Percentiles rank a stretch among this genome's conserved stretches.
phyloP scores from a whole-genome alignment of 805 yeast genomes.

The Peterozyma toletana region DNA sequence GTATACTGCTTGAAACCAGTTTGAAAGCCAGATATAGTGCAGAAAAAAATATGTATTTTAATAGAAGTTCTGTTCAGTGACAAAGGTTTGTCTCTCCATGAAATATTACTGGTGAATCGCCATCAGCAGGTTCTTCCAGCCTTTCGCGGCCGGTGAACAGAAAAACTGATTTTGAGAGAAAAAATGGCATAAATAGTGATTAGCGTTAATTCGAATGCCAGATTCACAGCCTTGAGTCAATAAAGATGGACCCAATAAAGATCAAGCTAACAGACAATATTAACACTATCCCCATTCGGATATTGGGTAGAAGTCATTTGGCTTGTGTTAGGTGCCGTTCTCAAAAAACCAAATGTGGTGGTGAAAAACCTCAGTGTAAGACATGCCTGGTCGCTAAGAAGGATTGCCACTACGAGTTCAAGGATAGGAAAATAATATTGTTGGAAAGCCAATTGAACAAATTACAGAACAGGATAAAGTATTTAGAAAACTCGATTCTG shows the following conservation, averaged over 20 bases:
- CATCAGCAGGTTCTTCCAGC: too few relatives aligned
- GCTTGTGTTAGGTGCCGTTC: conserved; percentile 45
- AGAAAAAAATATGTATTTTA: too few relatives aligned
- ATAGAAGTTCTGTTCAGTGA: too few relatives aligned
- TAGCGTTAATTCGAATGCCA: too few relatives aligned
- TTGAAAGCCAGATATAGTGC: too few relatives aligned
- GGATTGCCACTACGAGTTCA: conserved; percentile 19
- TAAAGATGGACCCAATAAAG: not conserved
- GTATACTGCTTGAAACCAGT: too few relatives aligned
- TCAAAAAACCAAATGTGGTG: conserved; percentile 45
- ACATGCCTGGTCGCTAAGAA: conserved; percentile 16
- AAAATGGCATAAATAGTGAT: too few relatives aligned
- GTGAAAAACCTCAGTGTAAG: conserved; percentile 24
- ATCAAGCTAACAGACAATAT: conserved; percentile 9
- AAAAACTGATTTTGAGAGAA: too few relatives aligned
- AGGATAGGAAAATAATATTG: conserved; percentile 21
- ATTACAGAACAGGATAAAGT: conserved; percentile 16
- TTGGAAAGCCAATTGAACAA: conserved; percentile 19
- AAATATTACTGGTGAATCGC: too few relatives aligned
- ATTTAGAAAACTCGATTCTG: conserved; percentile 14
- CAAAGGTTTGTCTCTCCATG: too few relatives aligned
- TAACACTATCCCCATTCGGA: conserved; percentile 15
- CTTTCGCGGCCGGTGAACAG: too few relatives aligned
- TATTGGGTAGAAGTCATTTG: conserved; percentile 21
- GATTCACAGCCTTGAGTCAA: too few relatives aligned